These are phyloP conservation scores for Bretschneidera sinensis DNA, from an alignment of 345 rosid species.

Conservation along the genomic window DNA sequence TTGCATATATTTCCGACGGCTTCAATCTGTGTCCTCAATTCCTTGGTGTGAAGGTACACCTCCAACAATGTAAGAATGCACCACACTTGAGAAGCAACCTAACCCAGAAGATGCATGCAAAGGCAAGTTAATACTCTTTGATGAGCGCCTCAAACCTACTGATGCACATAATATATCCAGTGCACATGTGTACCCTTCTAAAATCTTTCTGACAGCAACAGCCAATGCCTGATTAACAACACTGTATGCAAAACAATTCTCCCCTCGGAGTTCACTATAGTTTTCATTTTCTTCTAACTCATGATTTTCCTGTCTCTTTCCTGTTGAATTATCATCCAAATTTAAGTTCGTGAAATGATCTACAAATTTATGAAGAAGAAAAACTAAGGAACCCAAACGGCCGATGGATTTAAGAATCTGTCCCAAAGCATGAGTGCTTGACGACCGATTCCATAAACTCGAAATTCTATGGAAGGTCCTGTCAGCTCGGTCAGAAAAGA, in stretches of 20 bases:
- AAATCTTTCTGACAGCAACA: constrained; percentile 69
- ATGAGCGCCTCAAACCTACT: constrained; percentile 47
- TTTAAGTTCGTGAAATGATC: constrained; percentile 43
- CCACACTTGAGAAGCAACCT: constrained; percentile 61
- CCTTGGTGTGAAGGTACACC: constrained; percentile 72
- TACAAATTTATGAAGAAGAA: constrained; percentile 63
- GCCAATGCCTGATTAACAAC: constrained; percentile 94
- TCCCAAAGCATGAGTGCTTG: constrained; percentile 75
- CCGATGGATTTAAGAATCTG: constrained; percentile 64
- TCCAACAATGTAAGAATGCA: constrained; percentile 71
- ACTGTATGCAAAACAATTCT: constrained; percentile 32
- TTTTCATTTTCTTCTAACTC: constrained; percentile 23
- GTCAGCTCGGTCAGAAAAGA: constrained; percentile 76
- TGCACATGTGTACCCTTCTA: constrained; percentile 69
- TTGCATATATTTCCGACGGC: constrained; percentile 78
- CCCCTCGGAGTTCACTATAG: constrained; percentile 14
- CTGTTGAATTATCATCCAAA: constrained; percentile 16
- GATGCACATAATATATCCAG: constrained; percentile 69
- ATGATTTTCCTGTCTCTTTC: constrained; percentile 20
- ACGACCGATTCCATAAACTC: constrained; percentile 61
- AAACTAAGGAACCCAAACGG: constrained; percentile 59
- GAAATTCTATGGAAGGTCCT: constrained; percentile 58
- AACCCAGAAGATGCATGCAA: constrained; percentile 26
- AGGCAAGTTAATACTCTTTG: constrained; percentile 29
- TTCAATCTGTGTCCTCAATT: constrained; percentile 73